phyloP scores from a whole-genome alignment of 2,329 filamentous ascomycete genomes.

The Rachicladosporium sp. region DNA sequence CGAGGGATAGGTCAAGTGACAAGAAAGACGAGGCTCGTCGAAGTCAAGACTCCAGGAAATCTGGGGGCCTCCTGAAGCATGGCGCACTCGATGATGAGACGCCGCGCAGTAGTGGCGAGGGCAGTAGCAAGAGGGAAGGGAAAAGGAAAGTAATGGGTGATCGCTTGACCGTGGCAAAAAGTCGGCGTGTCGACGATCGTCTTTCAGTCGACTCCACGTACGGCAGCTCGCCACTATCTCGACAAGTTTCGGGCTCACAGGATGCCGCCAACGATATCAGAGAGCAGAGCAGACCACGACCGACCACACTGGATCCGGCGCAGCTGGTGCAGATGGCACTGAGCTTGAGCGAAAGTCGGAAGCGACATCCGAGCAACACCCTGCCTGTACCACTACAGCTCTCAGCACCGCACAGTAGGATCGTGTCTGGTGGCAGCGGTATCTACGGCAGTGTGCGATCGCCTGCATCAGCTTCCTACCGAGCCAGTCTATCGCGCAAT shows the following conservation, averaged over 20 bases:
- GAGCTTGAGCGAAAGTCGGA: conserved; percentile 70
- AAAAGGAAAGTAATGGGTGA: conserved; percentile 13
- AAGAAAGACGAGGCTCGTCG: too few relatives aligned
- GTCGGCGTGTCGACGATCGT: conserved; percentile 6
- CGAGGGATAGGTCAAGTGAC: too few relatives aligned
- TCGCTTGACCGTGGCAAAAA: conserved; percentile 10
- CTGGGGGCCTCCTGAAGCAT: too few relatives aligned
- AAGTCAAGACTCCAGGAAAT: too few relatives aligned
- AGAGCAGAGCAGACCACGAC: not conserved
- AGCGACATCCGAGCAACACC: conserved; percentile 48
- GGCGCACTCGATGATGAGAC: too few relatives aligned
- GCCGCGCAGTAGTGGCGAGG: too few relatives aligned
- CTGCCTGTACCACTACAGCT: conserved; percentile 33
- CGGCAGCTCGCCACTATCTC: conserved; percentile 17
- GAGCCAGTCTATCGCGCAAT: conserved; percentile 1
- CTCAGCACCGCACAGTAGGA: conserved; percentile 1
- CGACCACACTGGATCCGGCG: conserved; percentile 60
- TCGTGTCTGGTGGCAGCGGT: conserved; percentile 2
- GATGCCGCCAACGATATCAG: too few relatives aligned
- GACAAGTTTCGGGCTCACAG: conserved; percentile 10
- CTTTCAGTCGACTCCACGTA: conserved; percentile 16
- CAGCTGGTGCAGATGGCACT: conserved; percentile 91
- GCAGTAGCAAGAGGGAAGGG: conserved; percentile 1
- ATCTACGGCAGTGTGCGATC: conserved; percentile 13
- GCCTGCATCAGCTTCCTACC: conserved; percentile 15